Evolutionary conservation across 2,329 filamentous ascomycete species (phyloP), one percentile per base, ranked within the genome.

Genomic region (Arthrobotrys musiformis): DNA sequence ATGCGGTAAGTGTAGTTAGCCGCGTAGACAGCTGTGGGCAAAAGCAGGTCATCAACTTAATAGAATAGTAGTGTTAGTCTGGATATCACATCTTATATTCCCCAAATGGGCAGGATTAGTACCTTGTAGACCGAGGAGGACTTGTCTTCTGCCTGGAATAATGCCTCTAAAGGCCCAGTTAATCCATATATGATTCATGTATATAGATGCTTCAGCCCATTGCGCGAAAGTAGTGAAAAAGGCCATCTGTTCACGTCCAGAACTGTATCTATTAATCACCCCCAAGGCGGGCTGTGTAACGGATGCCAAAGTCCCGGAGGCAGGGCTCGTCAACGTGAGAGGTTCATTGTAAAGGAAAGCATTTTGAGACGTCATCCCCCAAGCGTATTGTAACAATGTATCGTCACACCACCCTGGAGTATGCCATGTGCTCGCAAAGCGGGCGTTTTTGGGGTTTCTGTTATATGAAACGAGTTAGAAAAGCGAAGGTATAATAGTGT

Each of bases 181-280:
- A 22, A 72, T 77, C 73, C 73, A 77, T 24, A 77, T 77, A 40
- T 77, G 73, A 22, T 72, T 70, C 66, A 77, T 70, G 67, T 70
- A 77, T 6, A 70, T 60, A 9, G 66, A 66, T 15, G 67, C 22
- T 48, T 67, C 66, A n/a, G 85, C 85, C 86, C 86, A 88, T 7
- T 86, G 85, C 42, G 86, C 86, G 79, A 87, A 89, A 8, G 84
- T 82, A 64, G 87, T 86, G 83, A 90, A 90, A 83, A 87, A 90
- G 1, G 85, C 88, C 87, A 90, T 89, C 82, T 90, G 88, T 82
- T 90, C 85, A 74, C 89, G 85, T 15, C 85, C 85, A 22, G 50
- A 66, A 67, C 83, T 83, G 79, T 88, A 86, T 72, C 86, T 85
- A 81, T 89, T 90, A 81, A 90, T 89, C 60, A 90, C 87, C 46